These are phyloP conservation scores for Adansonia gregorii DNA, from an alignment of 441 rosid species.

Conservation along the genomic window DNA sequence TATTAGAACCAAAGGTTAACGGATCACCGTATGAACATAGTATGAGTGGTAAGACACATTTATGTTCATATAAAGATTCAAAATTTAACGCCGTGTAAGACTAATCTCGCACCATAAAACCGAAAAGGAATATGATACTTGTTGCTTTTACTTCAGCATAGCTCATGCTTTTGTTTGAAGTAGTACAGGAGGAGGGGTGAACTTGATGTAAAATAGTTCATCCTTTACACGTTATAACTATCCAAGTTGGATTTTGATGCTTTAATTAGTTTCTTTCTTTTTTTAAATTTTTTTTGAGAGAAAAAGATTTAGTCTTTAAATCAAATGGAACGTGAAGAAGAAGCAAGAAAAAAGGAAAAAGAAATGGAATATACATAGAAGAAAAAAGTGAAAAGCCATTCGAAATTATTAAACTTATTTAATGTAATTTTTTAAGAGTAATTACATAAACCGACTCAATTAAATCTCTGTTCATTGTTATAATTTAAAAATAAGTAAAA, in stretches of 20 bases:
- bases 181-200: slow-evolving; percentile 30
- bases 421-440: too few species aligned
- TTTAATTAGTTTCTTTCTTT: not conserved
- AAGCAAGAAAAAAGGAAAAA: slow-evolving; percentile 18
- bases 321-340: slow-evolving; percentile 36
- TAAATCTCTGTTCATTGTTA: too few species aligned
- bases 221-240: slow-evolving; percentile 1
- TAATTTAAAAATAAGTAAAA: too few species aligned
- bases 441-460: too few species aligned
- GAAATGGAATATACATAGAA: not conserved
- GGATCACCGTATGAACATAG: too few species aligned
- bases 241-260: not conserved
- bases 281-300: not conserved
- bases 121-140: not conserved
- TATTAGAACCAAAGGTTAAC: slow-evolving; percentile 82
- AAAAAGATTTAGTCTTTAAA: not conserved
- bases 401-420: not conserved
- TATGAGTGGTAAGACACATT: too few species aligned
- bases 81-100: too few species aligned
- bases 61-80: too few species aligned
- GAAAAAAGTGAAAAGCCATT: slow-evolving; percentile 21
- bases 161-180: slow-evolving; percentile 23
- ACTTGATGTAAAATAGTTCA: slow-evolving; percentile 27
- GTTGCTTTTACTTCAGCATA: slow-evolving; percentile 24
- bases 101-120: too few species aligned